Percentiles rank a stretch among this genome's conserved stretches.
phyloP scores from a whole-genome alignment of 2,329 filamentous ascomycete genomes.

The Paecilomyces fulvus region DNA sequence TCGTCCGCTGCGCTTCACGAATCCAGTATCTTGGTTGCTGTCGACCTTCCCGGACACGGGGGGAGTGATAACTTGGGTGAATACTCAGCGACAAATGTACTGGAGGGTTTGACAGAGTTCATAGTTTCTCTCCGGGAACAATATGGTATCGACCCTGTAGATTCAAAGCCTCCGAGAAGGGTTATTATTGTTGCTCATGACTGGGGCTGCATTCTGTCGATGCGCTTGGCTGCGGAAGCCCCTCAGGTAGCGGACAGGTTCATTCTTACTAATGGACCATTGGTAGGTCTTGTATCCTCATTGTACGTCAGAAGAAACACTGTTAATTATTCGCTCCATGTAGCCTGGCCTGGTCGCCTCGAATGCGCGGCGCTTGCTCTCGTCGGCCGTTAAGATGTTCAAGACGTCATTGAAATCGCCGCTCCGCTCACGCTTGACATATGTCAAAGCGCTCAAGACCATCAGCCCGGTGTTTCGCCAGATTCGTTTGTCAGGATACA shows the following conservation, averaged over 20 bases:
- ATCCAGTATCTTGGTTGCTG: constrained; percentile 41
- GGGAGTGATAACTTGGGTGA: constrained; percentile 45
- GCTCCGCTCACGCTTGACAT: constrained; percentile 33
- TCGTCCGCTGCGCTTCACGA: constrained; percentile 29
- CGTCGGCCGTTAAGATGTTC: constrained; percentile 43
- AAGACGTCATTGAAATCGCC: constrained; percentile 40
- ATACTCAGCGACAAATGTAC: constrained; percentile 43
- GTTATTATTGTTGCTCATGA: constrained; percentile 47
- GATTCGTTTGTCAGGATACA: constrained; percentile 43
- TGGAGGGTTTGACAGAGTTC: constrained; percentile 47
- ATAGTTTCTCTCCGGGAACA: constrained; percentile 42
- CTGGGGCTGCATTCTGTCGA: constrained; percentile 46
- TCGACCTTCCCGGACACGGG: constrained; percentile 53
- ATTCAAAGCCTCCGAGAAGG: constrained; percentile 28
- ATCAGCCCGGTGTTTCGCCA: constrained; percentile 44
- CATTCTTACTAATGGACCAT: constrained; percentile 45
- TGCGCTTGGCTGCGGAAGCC: constrained; percentile 51
- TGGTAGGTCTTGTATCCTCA: constrained; percentile 34
- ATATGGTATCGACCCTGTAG: constrained; percentile 32
- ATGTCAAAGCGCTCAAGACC: constrained; percentile 36
- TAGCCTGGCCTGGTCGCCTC: constrained; percentile 35
- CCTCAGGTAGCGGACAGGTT: constrained; percentile 47
- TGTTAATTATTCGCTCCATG: background rate
- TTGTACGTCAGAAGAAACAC: background rate
- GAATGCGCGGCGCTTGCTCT: constrained; percentile 34